phyloP scores from a whole-genome alignment of 2,329 filamentous ascomycete species.

The Exophiala oligosperma region DNA sequence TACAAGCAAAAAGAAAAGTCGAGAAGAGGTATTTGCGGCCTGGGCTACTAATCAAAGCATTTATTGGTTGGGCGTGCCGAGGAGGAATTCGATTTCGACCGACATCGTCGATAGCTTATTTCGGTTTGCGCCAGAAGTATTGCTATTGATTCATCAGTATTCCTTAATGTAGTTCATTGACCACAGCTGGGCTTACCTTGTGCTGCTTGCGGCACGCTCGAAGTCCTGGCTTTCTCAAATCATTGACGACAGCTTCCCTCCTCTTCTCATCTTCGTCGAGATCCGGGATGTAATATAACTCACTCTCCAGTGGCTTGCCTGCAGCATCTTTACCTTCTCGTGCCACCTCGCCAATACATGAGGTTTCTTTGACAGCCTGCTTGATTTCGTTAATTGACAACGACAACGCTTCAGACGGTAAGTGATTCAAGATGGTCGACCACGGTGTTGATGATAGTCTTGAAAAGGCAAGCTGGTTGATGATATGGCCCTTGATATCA shows the following conservation, averaged over 20 bases:
- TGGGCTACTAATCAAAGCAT: too few relatives aligned
- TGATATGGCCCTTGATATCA: slow-evolving; percentile 71
- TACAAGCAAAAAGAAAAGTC: too few relatives aligned
- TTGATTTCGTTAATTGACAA: slow-evolving; percentile 66
- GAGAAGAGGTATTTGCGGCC: too few relatives aligned
- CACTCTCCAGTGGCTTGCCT: slow-evolving; percentile 87
- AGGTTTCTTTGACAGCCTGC: slow-evolving; percentile 68
- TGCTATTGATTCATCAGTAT: slow-evolving; percentile 48
- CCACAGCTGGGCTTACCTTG: slow-evolving; percentile 65
- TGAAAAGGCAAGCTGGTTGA: slow-evolving; percentile 95
- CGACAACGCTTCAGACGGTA: slow-evolving; percentile 58
- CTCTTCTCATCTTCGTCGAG: slow-evolving; percentile 76
- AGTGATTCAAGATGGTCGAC: slow-evolving; percentile 82
- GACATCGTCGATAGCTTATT: slow-evolving; percentile 33
- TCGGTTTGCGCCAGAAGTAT: slow-evolving; percentile 71
- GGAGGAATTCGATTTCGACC: too few relatives aligned
- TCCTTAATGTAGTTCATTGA: slow-evolving; percentile 2
- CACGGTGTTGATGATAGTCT: slow-evolving; percentile 88
- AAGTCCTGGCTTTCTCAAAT: slow-evolving; percentile 83
- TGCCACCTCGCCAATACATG: slow-evolving; percentile 83
- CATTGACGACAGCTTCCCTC: slow-evolving; percentile 78
- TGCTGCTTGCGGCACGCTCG: slow-evolving; percentile 91
- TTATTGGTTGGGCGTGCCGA: too few relatives aligned
- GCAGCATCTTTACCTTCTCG: slow-evolving; percentile 95
- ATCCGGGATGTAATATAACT: slow-evolving; percentile 95